A percentile compares a stretch with the other conserved stretches of the same genome.
phyloP scores from a whole-genome alignment of 257 asterid genomes.

The Solanum virginianum region DNA sequence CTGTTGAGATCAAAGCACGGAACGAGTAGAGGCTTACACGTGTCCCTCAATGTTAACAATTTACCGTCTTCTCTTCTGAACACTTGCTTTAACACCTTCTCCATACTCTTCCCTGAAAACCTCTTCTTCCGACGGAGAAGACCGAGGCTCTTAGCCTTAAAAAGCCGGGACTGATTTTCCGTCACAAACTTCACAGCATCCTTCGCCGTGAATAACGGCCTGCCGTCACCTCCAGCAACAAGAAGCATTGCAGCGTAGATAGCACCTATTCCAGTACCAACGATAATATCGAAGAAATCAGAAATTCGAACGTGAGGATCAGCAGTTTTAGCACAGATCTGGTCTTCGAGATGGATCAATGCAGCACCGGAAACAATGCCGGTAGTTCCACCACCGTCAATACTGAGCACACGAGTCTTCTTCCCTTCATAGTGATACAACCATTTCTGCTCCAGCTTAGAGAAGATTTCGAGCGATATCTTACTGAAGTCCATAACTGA shows the following conservation, averaged over 20 bases:
- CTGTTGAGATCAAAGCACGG: slow-evolving; percentile 80
- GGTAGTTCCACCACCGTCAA: slow-evolving; percentile 78
- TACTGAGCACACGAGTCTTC: slow-evolving; percentile 62
- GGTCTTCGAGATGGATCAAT: slow-evolving; percentile 61
- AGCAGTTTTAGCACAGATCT: slow-evolving; percentile 65
- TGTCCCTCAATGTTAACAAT: slow-evolving; percentile 52
- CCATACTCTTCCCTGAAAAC: slow-evolving; percentile 58
- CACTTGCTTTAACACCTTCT: slow-evolving; percentile 46
- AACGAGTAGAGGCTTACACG: slow-evolving; percentile 77
- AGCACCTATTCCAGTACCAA: slow-evolving; percentile 86
- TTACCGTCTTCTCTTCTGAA: slow-evolving; percentile 50
- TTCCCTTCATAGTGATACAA: slow-evolving; percentile 63
- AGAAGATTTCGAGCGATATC: slow-evolving; percentile 70
- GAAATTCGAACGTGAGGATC: slow-evolving; percentile 52
- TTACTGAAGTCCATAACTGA: slow-evolving; percentile 59
- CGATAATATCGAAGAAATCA: slow-evolving; percentile 74
- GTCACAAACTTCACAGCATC: slow-evolving; percentile 43
- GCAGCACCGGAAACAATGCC: slow-evolving; percentile 55
- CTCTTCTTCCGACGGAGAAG: slow-evolving; percentile 35
- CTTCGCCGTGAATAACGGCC: slow-evolving; percentile 57
- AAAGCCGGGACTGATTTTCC: slow-evolving; percentile 35
- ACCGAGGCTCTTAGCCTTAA: slow-evolving; percentile 22
- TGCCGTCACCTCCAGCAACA: slow-evolving; percentile 62
- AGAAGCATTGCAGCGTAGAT: slow-evolving; percentile 68
- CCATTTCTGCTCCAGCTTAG: slow-evolving; percentile 92